These are phyloP conservation scores for Solanum hybrid DNA, from an alignment of 305 asterid species.

Conservation along the genomic window DNA sequence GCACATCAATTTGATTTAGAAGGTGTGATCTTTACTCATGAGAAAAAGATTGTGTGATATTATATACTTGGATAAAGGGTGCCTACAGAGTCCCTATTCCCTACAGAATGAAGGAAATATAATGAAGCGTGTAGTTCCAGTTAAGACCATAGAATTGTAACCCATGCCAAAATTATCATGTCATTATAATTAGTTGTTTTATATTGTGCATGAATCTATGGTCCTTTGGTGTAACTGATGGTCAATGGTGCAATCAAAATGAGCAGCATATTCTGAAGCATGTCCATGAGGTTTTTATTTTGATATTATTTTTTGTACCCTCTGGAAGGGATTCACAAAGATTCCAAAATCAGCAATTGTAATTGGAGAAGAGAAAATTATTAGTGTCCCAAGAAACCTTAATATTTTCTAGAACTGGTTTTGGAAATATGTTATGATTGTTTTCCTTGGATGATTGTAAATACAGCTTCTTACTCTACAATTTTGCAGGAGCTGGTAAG, in stretches of 20 bases:
- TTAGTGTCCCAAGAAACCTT: neutral
- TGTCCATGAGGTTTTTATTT: neutral
- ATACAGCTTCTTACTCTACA: neutral
- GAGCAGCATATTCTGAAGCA: neutral
- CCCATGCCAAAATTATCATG: neutral
- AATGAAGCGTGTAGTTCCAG: neutral
- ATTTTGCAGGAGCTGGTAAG: slow-evolving; percentile 42
- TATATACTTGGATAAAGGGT: neutral
- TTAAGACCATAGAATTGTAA: neutral
- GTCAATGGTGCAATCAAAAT: neutral
- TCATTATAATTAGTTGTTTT: neutral
- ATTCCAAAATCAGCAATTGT: neutral
- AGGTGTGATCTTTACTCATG: neutral
- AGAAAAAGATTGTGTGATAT: neutral
- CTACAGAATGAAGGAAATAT: neutral
- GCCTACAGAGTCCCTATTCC: neutral
- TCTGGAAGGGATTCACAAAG: neutral
- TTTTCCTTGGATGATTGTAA: neutral
- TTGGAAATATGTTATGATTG: neutral
- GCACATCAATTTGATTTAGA: neutral
- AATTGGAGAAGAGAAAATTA: neutral
- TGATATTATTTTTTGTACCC: neutral
- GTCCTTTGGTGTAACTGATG: neutral
- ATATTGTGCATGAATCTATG: neutral
- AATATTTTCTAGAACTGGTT: neutral